These are phyloP conservation scores for Flaveria trinervia DNA, from an alignment of 129 eudicot species.

Conservation along the genomic window DNA sequence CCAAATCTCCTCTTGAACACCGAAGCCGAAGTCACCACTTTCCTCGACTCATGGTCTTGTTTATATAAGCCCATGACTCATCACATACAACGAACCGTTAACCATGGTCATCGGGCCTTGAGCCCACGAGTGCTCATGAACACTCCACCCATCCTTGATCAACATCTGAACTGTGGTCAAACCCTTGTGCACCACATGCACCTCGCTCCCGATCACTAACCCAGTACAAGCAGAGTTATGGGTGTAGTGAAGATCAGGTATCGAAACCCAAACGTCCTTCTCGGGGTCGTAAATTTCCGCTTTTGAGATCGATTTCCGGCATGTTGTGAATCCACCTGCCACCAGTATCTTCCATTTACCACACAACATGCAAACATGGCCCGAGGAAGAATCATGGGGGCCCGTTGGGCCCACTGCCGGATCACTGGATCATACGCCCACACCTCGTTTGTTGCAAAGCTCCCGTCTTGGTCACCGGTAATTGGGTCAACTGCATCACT, in stretches of 20 bases:
- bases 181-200: constrained; percentile 94
- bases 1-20: constrained; percentile 72
- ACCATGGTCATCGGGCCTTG: constrained; percentile 94
- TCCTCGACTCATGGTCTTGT: constrained; percentile 54
- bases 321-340: constrained; percentile 89
- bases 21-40: constrained; percentile 64
- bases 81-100: constrained; percentile 58
- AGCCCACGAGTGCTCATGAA: constrained; percentile 68
- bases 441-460: constrained; percentile 79
- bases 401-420: constrained; percentile 67
- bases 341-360: constrained; percentile 80
- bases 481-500: constrained; percentile 89
- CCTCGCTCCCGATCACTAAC: constrained; percentile 62
- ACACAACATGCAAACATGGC: constrained; percentile 98
- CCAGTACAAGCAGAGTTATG: constrained; percentile 84
- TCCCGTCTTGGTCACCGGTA: constrained; percentile 95
- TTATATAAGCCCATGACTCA: constrained; percentile 77
- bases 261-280: constrained; percentile 60
- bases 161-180: constrained; percentile 75
- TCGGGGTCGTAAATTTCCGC: constrained; percentile 91
- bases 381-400: constrained; percentile 84
- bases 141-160: constrained; percentile 56
- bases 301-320: constrained; percentile 78
- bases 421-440: constrained; percentile 84
- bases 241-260: constrained; percentile 76